Evolutionary conservation across 495 filamentous ascomycete genomes (phyloP), one percentile per base, ranked within the genome.

Genomic region (Penicillium arizonense): DNA sequence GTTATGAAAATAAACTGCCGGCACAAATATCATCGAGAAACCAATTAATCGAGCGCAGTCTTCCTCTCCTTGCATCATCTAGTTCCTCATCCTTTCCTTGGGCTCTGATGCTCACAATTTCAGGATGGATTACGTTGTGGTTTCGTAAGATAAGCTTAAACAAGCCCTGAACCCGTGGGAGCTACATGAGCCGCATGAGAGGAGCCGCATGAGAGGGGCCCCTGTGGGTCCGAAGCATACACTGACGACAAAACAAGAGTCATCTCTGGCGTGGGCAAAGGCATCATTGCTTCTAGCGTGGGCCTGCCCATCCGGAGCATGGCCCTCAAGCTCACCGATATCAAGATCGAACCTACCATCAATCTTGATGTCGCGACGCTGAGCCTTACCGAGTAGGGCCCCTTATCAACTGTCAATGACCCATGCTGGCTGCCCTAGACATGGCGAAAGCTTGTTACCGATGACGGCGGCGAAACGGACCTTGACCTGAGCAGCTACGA

Each of bases 401-500:
- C 2, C 12, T 30, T 2, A 10, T 8, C 9, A 28, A 10, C 34
- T 5, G 3, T 10, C 14, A 13, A 12, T 28, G 3, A 2, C 23
- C 6, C 6, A 39, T 32, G 21, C 33, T 52, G 33, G 45, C 18
- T 11, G 30, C 5, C 20, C 3, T 11, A 84, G 83, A 54, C 85
- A 87, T 61, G 86, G 86, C 18, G 85, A 89, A 56, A 77, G 81
- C 47, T 90, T 54, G 86, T 88, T n/a, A 76, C 85, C 10, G 77
- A 84, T 63, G 87, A 89, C 62, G 85, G 86, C 34, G 87, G 85
- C 41, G 89, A 94, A 70, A 80, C 84, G 38, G 91, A 96, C 66
- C 79, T 97, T 7, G 92, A 97, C 67, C 79, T 97, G 18, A 92
- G 92, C 32, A 96, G 96, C 73, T 97, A 96, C 68, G 91, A 96